Conservation (phyloP, 139 green algal genomes). For the Coccomyxa sp. region DNA sequence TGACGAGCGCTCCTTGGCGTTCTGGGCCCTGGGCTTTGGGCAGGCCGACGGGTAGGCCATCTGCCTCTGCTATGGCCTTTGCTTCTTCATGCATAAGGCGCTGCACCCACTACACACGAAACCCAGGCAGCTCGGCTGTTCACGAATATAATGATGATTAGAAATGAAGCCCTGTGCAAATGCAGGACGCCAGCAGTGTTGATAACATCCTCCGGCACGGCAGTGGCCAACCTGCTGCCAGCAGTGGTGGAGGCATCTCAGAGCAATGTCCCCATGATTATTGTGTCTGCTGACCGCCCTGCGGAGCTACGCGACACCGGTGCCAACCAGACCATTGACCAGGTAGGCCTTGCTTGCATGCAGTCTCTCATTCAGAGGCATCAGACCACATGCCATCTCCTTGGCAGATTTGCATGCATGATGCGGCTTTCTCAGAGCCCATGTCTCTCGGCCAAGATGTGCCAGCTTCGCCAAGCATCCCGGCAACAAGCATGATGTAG, state of each 20-base stretch:
- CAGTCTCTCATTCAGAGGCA: too few species aligned
- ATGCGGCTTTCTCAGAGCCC: too few species aligned
- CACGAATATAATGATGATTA: too few species aligned
- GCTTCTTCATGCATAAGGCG: too few species aligned
- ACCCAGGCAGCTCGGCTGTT: too few species aligned
- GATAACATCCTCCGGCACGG: conserved; percentile 85
- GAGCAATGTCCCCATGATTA: conserved; percentile 77
- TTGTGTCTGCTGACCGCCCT: conserved; percentile 92
- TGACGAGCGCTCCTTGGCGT: conserved; percentile 96
- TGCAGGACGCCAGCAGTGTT: conserved; percentile 53
- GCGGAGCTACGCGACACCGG: conserved; percentile 86
- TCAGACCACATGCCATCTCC: too few species aligned
- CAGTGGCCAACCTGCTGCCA: conserved; percentile 96
- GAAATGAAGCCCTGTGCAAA: too few species aligned
- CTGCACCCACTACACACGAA: too few species aligned
- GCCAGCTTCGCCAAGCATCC: too few species aligned
- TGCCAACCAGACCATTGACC: conserved; percentile 96
- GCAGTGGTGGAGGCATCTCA: conserved; percentile 87
- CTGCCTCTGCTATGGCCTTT: not conserved
- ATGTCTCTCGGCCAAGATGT: too few species aligned
- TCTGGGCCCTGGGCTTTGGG: conserved; percentile 88
- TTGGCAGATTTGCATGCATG: too few species aligned
- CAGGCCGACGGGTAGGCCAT: conserved; percentile 26
- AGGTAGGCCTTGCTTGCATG: conserved; percentile 59
- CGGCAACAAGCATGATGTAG: too few species aligned